These are phyloP conservation scores for Vanderwaltozyma tropicalis DNA, from an alignment of 805 yeast species.

Conservation along the genomic window DNA sequence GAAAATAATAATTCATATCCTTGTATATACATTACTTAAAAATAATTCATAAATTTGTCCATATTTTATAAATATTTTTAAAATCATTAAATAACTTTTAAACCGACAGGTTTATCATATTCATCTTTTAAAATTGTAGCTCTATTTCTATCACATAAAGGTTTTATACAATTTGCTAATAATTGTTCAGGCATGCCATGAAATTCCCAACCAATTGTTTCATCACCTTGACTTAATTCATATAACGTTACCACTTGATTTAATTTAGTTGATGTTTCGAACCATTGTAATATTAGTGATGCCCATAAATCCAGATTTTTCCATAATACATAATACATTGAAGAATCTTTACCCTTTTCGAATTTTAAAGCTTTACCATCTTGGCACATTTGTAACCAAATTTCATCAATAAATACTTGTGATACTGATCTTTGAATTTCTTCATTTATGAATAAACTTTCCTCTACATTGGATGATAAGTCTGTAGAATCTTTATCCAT, in stretches of 20 bases:
- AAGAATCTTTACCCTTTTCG: conserved; percentile 27
- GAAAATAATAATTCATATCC: neutral
- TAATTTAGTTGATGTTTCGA: conserved; percentile 68
- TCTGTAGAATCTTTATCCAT: neutral
- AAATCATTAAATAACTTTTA: conserved; percentile 52
- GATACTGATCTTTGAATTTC: conserved; percentile 44
- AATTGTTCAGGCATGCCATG: conserved; percentile 49
- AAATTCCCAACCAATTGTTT: conserved; percentile 46
- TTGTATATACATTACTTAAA: neutral
- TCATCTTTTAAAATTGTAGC: conserved; percentile 66
- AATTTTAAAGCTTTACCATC: conserved; percentile 47
- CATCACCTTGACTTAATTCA: conserved; percentile 63
- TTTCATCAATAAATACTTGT: conserved; percentile 43
- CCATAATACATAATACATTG: conserved; percentile 45
- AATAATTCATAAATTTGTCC: neutral
- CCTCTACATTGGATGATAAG: conserved; percentile 1
- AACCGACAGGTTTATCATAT: conserved; percentile 60
- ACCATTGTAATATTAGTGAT: conserved; percentile 50
- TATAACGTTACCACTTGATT: conserved; percentile 72
- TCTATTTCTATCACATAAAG: conserved; percentile 54
- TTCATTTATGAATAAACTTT: conserved; percentile 40
- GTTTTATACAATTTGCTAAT: conserved; percentile 43
- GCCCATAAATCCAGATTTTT: conserved; percentile 62
- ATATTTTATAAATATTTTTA: too few species aligned
- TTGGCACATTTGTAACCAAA: conserved; percentile 47